Conservation (phyloP, 768 basidiomycete species). For the Tulasnella sp. region DNA sequence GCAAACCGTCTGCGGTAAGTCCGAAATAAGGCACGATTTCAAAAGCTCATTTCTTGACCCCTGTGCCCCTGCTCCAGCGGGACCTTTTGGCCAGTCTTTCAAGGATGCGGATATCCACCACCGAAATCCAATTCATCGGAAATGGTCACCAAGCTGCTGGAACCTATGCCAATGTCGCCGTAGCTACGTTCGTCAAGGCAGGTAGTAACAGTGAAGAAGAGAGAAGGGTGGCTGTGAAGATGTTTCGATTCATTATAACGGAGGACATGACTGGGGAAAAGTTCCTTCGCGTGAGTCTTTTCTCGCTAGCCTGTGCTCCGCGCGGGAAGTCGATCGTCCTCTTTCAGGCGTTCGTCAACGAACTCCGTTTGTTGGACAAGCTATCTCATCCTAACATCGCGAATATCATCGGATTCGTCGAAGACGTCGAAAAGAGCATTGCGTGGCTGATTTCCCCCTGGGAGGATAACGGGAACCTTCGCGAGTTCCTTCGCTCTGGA, state of each 20-base stretch:
- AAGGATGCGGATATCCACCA: not conserved
- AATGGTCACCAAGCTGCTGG: not conserved
- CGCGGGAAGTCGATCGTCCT: not conserved
- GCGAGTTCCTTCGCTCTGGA: not conserved
- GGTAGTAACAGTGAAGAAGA: not conserved
- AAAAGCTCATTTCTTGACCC: not conserved
- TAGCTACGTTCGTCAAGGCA: not conserved
- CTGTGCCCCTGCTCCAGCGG: not conserved
- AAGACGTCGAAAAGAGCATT: not conserved
- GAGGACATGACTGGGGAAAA: not conserved
- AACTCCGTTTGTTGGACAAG: not conserved
- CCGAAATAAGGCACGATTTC: no score
- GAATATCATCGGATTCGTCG: not conserved
- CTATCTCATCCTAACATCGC: not conserved
- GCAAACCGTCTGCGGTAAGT: no score
- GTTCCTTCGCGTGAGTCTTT: not conserved
- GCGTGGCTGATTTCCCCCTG: not conserved
- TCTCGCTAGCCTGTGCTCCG: not conserved
- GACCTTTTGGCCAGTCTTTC: not conserved
- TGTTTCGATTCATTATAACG: not conserved
- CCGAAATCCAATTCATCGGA: not conserved
- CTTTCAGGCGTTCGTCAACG: not conserved
- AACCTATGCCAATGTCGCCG: not conserved
- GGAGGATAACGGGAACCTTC: conserved; percentile 1
- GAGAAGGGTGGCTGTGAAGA: conserved; percentile 1